Evolutionary conservation across 768 basidiomycete species (phyloP).

Genomic region (Hydnomerulius pinastri): DNA sequence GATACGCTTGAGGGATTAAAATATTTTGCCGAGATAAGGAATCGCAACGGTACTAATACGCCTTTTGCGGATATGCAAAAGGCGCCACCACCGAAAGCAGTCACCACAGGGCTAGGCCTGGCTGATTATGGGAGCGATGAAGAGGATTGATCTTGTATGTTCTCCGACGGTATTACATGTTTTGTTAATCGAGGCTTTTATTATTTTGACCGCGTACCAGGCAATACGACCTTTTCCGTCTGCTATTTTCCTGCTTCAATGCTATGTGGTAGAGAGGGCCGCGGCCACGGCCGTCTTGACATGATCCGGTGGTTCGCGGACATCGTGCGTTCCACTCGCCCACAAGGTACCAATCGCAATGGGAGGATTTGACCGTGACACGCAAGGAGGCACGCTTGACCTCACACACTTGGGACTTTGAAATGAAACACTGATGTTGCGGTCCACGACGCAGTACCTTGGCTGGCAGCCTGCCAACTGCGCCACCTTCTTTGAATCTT

Average conservation of each 20-base stretch:
- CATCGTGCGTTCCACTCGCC: neutral
- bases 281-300: too few relatives aligned
- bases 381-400: neutral
- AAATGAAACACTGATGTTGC: neutral
- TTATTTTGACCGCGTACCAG: slow-evolving; percentile 6
- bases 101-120: slow-evolving; percentile 55
- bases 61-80: slow-evolving; percentile 10
- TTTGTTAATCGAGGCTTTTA: slow-evolving; percentile 3
- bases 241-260: slow-evolving; percentile 7
- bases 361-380: neutral
- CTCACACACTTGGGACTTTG: neutral
- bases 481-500: slow-evolving; percentile 22
- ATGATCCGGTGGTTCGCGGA: too few relatives aligned
- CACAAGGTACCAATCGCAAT: neutral
- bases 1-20: slow-evolving; percentile 90
- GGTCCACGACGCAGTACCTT: slow-evolving; percentile 17
- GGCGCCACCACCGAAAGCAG: slow-evolving; percentile 29
- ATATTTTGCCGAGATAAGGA: slow-evolving; percentile 87
- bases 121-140: slow-evolving; percentile 80
- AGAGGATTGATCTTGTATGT: slow-evolving; percentile 37
- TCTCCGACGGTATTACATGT: slow-evolving; percentile 1
- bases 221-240: neutral
- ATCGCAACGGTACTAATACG: slow-evolving; percentile 50
- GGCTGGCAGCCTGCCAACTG: slow-evolving; percentile 25
- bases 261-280: neutral